Base-by-base conservation (phyloP, 2,329 filamentous ascomycete species). In the Trichoderma citrinoviride region DNA sequence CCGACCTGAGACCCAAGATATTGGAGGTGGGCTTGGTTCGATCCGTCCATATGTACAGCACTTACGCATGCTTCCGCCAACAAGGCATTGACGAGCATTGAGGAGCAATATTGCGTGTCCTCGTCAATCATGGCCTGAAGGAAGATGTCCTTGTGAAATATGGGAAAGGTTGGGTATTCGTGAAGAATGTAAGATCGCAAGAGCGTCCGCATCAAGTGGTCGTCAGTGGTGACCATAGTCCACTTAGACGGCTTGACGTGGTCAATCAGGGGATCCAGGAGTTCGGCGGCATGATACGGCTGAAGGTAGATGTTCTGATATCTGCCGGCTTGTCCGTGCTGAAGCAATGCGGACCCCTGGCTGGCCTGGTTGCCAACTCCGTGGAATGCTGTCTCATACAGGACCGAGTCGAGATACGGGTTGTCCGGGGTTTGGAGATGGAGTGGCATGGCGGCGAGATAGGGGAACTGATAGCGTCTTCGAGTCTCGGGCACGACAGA, bases 91-190 rank as follows among this genome's bases (percentile, higher is more conserved):
- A 77, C 75, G n/a, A 79, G 70, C 3, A 78, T 66, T 29, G 70
- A 55, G 1, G 76, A 77, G 64, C 77, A 78, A 66, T 75, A 77
- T 2, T 71, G 70, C 2, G 64, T 52, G 7, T 68, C 67, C 12
- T 68, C 70, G 1, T 66, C 65, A 12, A 67, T 70, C 75, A 79
- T 75, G 37, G 78, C 76, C 43, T 76, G 67, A 1, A 78, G 68
- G 49, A 78, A 77, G 15, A 69, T 73, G 46, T 76, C 74, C 66
- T 76, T 77, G 17, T 78, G 75, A 47, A 78, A 75, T 5, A 68
- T 65, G 1, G 72, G 69, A 21, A 73, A 73, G 66, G 70, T 76
- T 8, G 72, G 71, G 50, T 74, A 74, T 43, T 77, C 74, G 58
- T 73, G 71, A 3, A 73, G 66, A 19, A 75, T 65, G 57, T 71